Evolutionary conservation across 108 stramenopile genomes (phyloP), one percentile per base, ranked within the genome.

Genomic region (Fragilaria crotonensis): DNA sequence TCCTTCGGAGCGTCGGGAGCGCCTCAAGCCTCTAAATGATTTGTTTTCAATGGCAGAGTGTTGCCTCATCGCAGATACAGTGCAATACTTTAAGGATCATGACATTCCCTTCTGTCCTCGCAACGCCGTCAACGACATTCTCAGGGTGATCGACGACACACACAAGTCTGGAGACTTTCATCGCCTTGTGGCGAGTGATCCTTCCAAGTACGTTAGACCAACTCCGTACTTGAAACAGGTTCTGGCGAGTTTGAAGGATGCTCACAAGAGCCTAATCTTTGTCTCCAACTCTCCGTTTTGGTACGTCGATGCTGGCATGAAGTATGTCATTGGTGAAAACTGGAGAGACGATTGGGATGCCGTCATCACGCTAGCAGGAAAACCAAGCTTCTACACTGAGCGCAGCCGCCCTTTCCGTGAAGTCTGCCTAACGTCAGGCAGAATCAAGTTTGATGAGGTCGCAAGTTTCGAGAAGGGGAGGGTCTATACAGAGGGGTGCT

Each of bases 101-200:
- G 60, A 85, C 44, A 93, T 91, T 27, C 77, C 83, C 9, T 96
- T 78, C 61, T 84, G 75, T 68, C 79, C 87, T 7, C 41, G 60
- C 25, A 83, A 78, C 71, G 86, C 76, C 2, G 89, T 95, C 32
- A 81, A 79, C 19, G 97, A 98, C 60, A 77, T 98, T 19, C 57
- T 96, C 48, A 67, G 72, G 11, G 84, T 87, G n/a, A 93, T 98
- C 49, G 62, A 79, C 1, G 72, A 81, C 31, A 96, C 95, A 41
- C 97, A 98, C 59, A 68, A 87, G n/a, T 78, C 75, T n/a, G 95
- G 95, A 27, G 87, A 90, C 45, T 96, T 96, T 83, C 97, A 98
- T 70, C 63, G 89, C 22, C 36, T 71, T 46, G 95, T 98, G 7
- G 90, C 93, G 31, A 48, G 57, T 26, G 67, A 91, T 60, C 90